phyloP scores from a whole-genome alignment of 2,329 filamentous ascomycete genomes.

The Alternaria viburni region DNA sequence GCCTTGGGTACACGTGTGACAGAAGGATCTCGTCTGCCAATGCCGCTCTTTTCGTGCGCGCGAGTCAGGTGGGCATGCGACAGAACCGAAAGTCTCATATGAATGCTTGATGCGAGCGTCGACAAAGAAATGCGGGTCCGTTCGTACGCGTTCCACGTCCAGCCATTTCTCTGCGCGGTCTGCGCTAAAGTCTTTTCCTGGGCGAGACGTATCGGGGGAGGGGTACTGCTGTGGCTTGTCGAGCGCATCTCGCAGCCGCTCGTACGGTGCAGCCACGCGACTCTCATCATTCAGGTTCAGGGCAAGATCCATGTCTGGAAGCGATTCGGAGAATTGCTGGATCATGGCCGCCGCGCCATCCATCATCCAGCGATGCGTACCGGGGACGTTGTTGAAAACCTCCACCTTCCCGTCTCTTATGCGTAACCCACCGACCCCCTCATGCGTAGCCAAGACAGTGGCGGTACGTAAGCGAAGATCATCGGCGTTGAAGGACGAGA shows the following conservation, averaged over 20 bases:
- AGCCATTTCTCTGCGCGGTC: constrained; percentile 50
- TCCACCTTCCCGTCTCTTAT: constrained; percentile 61
- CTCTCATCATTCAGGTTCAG: constrained; percentile 69
- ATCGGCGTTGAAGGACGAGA: constrained; percentile 59
- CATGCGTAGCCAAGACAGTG: constrained; percentile 59
- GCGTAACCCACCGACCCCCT: constrained; percentile 62
- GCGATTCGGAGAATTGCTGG: constrained; percentile 53
- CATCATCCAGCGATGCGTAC: constrained; percentile 65
- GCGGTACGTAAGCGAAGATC: constrained; percentile 61
- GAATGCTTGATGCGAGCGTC: constrained; percentile 47
- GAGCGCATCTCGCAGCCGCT: constrained; percentile 35
- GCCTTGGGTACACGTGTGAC: constrained; percentile 65
- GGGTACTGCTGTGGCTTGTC: constrained; percentile 32
- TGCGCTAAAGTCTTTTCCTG: constrained; percentile 44
- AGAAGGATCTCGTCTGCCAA: constrained; percentile 70
- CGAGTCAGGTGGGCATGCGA: constrained; percentile 69
- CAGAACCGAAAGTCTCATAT: constrained; percentile 51
- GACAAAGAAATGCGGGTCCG: constrained; percentile 37
- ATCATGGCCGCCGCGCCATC: constrained; percentile 62
- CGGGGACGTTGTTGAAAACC: constrained; percentile 52
- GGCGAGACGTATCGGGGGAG: constrained; percentile 26
- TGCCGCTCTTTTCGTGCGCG: constrained; percentile 63
- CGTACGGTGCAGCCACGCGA: constrained; percentile 61
- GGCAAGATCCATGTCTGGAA: constrained; percentile 69
- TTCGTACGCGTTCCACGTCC: constrained; percentile 27